Evolutionary conservation across 1,139 yeast genomes (phyloP).

Genomic region (Tardiomyces depauwii): DNA sequence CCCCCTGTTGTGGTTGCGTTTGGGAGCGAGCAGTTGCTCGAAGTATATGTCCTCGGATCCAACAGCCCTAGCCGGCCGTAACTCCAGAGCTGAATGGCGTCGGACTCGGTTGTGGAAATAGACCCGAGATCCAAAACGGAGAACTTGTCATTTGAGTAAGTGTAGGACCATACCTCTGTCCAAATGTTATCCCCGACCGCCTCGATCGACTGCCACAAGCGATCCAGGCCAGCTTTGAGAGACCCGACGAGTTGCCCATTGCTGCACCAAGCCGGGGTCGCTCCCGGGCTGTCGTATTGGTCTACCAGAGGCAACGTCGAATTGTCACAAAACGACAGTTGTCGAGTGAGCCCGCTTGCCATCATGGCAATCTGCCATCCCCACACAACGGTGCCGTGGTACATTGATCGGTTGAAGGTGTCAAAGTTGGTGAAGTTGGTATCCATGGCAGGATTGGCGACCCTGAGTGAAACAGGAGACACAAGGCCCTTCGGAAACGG

Average conservation of each 20-base stretch:
- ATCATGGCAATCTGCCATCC: constrained; percentile 8
- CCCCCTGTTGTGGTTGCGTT: too few relatives aligned
- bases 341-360: constrained; percentile 6
- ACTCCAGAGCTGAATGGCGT: constrained; percentile 8
- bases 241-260: too few relatives aligned
- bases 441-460: constrained; percentile 7
- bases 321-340: constrained; percentile 4
- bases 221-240: constrained; percentile 1
- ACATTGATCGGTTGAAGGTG: constrained; percentile 5
- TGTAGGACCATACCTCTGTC: constrained; percentile 7
- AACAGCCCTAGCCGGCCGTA: constrained; percentile 6
- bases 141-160: constrained; percentile 2
- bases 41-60: neutral
- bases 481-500: constrained; percentile 8
- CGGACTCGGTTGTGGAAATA: constrained; percentile 6
- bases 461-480: constrained; percentile 7
- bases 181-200: constrained; percentile 5
- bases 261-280: constrained; percentile 4
- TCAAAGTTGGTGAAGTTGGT: constrained; percentile 4
- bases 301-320: constrained; percentile 1
- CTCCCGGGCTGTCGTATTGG: constrained; percentile 5
- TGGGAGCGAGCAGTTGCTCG: too few relatives aligned
- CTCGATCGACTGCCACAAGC: constrained; percentile 7
- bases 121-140: constrained; percentile 5
- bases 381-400: constrained; percentile 8